Conservation (phyloP, 768 basidiomycete species). For the Lactarius tabidus region DNA sequence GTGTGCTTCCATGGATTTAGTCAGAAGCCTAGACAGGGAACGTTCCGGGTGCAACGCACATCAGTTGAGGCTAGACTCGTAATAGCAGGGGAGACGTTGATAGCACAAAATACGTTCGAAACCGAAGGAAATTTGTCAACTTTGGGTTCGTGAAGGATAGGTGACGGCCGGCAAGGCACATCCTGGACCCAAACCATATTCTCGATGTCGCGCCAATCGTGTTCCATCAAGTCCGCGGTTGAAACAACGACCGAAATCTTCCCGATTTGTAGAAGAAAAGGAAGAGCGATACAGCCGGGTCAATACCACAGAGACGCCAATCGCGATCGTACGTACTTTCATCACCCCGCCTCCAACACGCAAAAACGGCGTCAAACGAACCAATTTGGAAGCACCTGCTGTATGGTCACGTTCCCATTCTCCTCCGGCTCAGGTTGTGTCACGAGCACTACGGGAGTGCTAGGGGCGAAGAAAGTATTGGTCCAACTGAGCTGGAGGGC, state of each 20-base stretch:
- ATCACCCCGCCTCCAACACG: conserved; percentile 23
- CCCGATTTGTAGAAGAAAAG: conserved; percentile 85
- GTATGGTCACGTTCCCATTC: conserved; percentile 50
- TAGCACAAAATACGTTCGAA: conserved; percentile 52
- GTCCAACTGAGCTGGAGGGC: conserved; percentile 71
- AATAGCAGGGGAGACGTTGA: conserved; percentile 64
- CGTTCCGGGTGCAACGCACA: conserved; percentile 29
- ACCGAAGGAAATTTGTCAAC: conserved; percentile 55
- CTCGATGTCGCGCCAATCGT: conserved; percentile 87
- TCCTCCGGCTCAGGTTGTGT: conserved; percentile 52
- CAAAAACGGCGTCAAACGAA: conserved; percentile 25
- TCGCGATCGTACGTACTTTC: conserved; percentile 11
- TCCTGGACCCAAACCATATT: conserved; percentile 90
- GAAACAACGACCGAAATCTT: conserved; percentile 74
- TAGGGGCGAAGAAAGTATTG: conserved; percentile 62
- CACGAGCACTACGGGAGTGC: conserved; percentile 74
- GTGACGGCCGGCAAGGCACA: conserved; percentile 48
- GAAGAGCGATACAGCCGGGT: not conserved
- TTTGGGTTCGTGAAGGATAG: conserved; percentile 41
- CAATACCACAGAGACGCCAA: not conserved
- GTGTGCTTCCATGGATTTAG: conserved; percentile 44
- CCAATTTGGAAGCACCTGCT: conserved; percentile 38
- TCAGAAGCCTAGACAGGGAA: conserved; percentile 5
- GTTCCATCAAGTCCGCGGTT: conserved; percentile 81
- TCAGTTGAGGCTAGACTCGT: conserved; percentile 50